Conservation (phyloP, 1,139 yeast genomes). For the Saccharomycopsis crataegensis region DNA sequence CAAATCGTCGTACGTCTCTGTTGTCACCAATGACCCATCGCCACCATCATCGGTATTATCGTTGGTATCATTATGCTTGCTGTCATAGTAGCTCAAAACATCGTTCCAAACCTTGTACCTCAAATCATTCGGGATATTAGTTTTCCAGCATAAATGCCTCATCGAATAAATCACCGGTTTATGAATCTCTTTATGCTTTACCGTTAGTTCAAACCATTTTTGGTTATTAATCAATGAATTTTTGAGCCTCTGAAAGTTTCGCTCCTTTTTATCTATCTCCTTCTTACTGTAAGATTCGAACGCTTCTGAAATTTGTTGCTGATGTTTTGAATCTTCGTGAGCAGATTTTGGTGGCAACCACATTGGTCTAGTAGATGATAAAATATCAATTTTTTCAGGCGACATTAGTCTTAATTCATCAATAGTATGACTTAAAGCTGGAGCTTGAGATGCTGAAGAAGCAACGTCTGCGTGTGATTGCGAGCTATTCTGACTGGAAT, state of each 20-base stretch:
- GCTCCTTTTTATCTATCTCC: constrained; percentile 28
- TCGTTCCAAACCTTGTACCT: constrained; percentile 30
- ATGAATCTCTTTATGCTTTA: constrained; percentile 29
- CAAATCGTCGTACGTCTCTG: constrained; percentile 27
- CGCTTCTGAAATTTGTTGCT: constrained; percentile 34
- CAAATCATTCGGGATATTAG: constrained; percentile 30
- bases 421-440: constrained; percentile 28
- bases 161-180: constrained; percentile 30
- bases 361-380: constrained; percentile 40
- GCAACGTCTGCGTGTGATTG: no score
- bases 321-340: constrained; percentile 35
- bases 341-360: constrained; percentile 44
- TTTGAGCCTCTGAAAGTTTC: constrained; percentile 27
- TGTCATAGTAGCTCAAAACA: constrained; percentile 25
- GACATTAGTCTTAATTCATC: constrained; percentile 44
- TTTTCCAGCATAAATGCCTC: constrained; percentile 35
- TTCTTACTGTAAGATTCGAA: constrained; percentile 32
- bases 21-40: constrained; percentile 21
- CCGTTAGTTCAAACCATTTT: constrained; percentile 26
- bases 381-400: constrained; percentile 33
- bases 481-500: neutral
- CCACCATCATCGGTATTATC: neutral
- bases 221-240: constrained; percentile 31
- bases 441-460: constrained; percentile 24
- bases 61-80: constrained; percentile 18